These are phyloP conservation scores for Kregervanrija delftensis DNA, from an alignment of 805 yeast species.

Conservation along the genomic window DNA sequence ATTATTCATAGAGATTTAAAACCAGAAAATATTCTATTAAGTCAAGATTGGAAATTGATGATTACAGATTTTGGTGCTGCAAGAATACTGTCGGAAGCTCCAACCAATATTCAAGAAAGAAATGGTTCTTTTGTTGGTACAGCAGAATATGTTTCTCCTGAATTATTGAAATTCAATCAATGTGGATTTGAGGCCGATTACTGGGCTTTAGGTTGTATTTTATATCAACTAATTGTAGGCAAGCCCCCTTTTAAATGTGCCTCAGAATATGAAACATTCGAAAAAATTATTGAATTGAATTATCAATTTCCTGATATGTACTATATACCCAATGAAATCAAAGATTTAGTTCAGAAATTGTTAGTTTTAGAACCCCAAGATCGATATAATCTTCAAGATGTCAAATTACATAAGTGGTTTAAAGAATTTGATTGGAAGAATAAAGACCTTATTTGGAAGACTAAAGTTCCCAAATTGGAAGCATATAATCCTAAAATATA, in stretches of 20 bases:
- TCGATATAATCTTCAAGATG: slow-evolving; percentile 49
- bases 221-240: slow-evolving; percentile 78
- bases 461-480: slow-evolving; percentile 59
- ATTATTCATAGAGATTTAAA: slow-evolving; percentile 91
- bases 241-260: slow-evolving; percentile 84
- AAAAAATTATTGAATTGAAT: slow-evolving; percentile 73
- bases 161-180: slow-evolving; percentile 64
- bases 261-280: slow-evolving; percentile 82
- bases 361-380: slow-evolving; percentile 65
- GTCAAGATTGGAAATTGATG: slow-evolving; percentile 79
- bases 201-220: slow-evolving; percentile 93
- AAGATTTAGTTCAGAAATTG: slow-evolving; percentile 60
- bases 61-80: slow-evolving; percentile 99
- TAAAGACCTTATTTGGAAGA: slow-evolving; percentile 61
- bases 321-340: slow-evolving; percentile 52
- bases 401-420: slow-evolving; percentile 71
- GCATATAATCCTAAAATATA: slow-evolving; percentile 46
- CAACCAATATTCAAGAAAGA: slow-evolving; percentile 27
- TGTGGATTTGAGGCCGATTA: slow-evolving; percentile 82
- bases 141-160: slow-evolving; percentile 95
- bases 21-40: slow-evolving; percentile 87
- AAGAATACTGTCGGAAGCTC: slow-evolving; percentile 40
- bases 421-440: slow-evolving; percentile 59
- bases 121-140: slow-evolving; percentile 92
- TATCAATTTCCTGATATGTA: slow-evolving; percentile 59